A percentile compares a stretch with the other conserved stretches of the same genome.
These are phyloP conservation scores for Trichosporon coremiiforme DNA, from an alignment of 1,284 basidiomycete genomes.

Conservation along the genomic window DNA sequence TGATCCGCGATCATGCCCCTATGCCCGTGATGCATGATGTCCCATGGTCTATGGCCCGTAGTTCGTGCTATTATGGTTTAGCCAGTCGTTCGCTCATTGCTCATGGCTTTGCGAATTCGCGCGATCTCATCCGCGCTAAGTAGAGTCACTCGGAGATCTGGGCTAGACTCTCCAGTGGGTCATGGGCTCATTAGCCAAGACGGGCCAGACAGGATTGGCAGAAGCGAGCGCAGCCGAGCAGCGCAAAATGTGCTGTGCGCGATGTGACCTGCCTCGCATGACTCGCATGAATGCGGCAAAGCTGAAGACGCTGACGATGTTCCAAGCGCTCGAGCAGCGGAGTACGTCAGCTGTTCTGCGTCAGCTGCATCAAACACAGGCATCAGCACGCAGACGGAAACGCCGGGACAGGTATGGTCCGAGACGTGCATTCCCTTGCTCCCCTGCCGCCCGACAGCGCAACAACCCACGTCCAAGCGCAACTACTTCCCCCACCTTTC, in stretches of 20 bases:
- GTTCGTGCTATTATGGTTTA: no score
- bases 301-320: not conserved
- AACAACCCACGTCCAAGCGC: not conserved
- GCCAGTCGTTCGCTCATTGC: not conserved
- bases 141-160: not conserved
- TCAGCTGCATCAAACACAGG: not conserved
- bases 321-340: no score
- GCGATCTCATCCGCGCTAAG: not conserved
- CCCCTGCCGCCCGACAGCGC: no score
- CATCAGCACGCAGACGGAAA: not conserved
- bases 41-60: not conserved
- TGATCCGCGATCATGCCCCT: not conserved
- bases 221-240: conserved; percentile 11
- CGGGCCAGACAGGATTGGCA: not conserved
- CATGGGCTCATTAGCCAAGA: not conserved
- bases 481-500: not conserved
- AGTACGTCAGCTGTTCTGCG: not conserved
- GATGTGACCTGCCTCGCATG: not conserved
- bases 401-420: not conserved
- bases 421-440: not conserved
- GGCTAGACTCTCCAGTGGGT: not conserved
- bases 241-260: not conserved
- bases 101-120: not conserved
- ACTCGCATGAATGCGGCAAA: not conserved
- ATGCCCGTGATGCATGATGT: no score